phyloP scores from a whole-genome alignment of 768 basidiomycete species.

The Podaxis sp. region DNA sequence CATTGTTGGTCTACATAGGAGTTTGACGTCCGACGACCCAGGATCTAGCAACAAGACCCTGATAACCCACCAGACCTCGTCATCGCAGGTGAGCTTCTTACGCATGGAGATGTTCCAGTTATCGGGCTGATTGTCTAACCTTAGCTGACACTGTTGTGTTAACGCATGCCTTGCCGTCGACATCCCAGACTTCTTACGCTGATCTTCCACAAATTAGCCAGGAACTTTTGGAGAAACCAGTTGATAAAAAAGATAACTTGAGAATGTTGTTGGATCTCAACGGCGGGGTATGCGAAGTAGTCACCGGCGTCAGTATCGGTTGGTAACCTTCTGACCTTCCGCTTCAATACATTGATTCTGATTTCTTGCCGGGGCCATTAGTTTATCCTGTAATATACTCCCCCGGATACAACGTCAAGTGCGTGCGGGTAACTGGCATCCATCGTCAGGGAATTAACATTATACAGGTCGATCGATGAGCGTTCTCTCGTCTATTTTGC shows the following conservation, averaged over 20 bases:
- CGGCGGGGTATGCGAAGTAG: slow-evolving; percentile 85
- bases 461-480: slow-evolving; percentile 73
- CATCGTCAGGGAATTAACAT: neutral
- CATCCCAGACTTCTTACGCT: slow-evolving; percentile 54
- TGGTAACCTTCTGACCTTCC: slow-evolving; percentile 19
- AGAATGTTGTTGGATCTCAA: slow-evolving; percentile 88
- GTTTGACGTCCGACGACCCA: slow-evolving; percentile 61
- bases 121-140: neutral
- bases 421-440: slow-evolving; percentile 14
- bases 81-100: slow-evolving; percentile 53
- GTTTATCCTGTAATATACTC: slow-evolving; percentile 74
- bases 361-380: slow-evolving; percentile 22
- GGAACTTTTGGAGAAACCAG: slow-evolving; percentile 89
- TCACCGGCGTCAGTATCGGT: slow-evolving; percentile 89
- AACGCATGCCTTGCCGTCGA: slow-evolving; percentile 63
- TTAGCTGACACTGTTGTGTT: slow-evolving; percentile 96
- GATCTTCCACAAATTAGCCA: slow-evolving; percentile 52
- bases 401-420: slow-evolving; percentile 77
- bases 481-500: slow-evolving; percentile 76
- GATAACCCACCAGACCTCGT: slow-evolving; percentile 44
- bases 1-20: neutral
- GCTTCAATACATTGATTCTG: neutral
- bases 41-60: slow-evolving; percentile 49
- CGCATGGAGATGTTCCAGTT: neutral
- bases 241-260: slow-evolving; percentile 73